These are phyloP conservation scores for Salix suchowensis DNA, from an alignment of 345 rosid species.

Conservation along the genomic window DNA sequence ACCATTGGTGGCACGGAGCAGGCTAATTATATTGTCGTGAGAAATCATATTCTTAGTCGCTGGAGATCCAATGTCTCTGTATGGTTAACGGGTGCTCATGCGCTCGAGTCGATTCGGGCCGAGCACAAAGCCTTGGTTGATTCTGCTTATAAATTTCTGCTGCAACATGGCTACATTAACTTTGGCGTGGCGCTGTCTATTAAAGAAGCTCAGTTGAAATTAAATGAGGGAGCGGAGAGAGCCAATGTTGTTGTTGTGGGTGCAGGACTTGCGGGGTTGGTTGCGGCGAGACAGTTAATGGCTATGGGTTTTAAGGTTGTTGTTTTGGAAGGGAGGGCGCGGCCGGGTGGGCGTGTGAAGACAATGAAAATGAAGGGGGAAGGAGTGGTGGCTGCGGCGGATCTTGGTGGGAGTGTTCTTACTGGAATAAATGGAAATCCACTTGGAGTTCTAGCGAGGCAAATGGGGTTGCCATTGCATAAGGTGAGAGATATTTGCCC, in stretches of 20 bases:
- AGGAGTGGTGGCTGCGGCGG: constrained; percentile 74
- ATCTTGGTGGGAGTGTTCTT: constrained; percentile 90
- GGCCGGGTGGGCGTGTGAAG: constrained; percentile 90
- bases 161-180: constrained; percentile 84
- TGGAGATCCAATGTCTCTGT: constrained; percentile 82
- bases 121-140: constrained; percentile 64
- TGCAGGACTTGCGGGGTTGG: constrained; percentile 82
- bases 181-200: constrained; percentile 72
- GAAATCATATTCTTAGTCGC: constrained; percentile 75
- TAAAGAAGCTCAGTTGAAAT: constrained; percentile 58
- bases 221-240: constrained; percentile 45
- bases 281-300: constrained; percentile 77
- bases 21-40: constrained; percentile 64
- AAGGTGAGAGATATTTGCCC: constrained; percentile 96
- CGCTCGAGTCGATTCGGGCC: constrained; percentile 64
- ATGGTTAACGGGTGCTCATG: constrained; percentile 76
- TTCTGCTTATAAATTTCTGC: constrained; percentile 65
- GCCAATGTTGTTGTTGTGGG: constrained; percentile 82
- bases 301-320: constrained; percentile 87
- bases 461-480: constrained; percentile 80
- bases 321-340: constrained; percentile 75
- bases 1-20: constrained; percentile 75
- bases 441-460: constrained; percentile 87
- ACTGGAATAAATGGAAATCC: constrained; percentile 96
- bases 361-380: constrained; percentile 74